These are phyloP conservation scores for Rhodotorula sp. DNA, from an alignment of 1,284 basidiomycete genomes.

Conservation along the genomic window DNA sequence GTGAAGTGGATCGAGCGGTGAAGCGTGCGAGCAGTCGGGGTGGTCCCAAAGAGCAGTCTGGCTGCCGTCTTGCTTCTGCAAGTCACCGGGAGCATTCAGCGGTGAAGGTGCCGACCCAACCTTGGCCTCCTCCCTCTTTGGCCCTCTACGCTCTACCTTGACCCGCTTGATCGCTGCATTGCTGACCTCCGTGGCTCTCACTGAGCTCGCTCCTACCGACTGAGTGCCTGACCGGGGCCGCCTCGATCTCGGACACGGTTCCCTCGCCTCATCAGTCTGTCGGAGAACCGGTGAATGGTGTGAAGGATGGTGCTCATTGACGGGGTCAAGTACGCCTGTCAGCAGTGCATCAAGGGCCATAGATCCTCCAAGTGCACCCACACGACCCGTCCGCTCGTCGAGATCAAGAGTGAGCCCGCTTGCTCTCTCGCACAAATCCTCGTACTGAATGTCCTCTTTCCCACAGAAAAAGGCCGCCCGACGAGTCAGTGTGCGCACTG, in stretches of 20 bases:
- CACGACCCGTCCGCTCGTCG: conserved; percentile 27
- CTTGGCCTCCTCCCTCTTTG: neutral
- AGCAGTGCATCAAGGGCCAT: conserved; percentile 39
- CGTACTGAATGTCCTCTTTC: neutral
- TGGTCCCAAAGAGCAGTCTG: too few relatives aligned
- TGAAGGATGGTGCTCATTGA: conserved; percentile 23
- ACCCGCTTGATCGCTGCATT: too few relatives aligned
- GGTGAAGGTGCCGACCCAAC: neutral
- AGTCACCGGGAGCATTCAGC: neutral
- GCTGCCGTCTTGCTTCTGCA: too few relatives aligned
- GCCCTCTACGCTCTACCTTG: neutral
- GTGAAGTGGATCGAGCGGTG: neutral
- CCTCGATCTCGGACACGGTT: too few relatives aligned
- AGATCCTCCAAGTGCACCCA: conserved; percentile 40
- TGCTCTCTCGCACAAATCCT: neutral
- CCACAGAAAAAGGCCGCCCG: conserved; percentile 38
- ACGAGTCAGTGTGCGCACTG: conserved; percentile 39
- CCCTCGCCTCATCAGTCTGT: too few relatives aligned
- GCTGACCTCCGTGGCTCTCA: too few relatives aligned
- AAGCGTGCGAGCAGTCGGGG: too few relatives aligned
- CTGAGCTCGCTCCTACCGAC: too few relatives aligned
- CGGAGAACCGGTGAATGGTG: too few relatives aligned
- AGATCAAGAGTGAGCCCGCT: conserved; percentile 37
- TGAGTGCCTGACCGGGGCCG: too few relatives aligned
- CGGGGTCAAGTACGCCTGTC: conserved; percentile 37